Evolutionary conservation across 2,329 filamentous ascomycete genomes (phyloP), one percentile per base, ranked within the genome.

Genomic region (Atkinsonella texensis): DNA sequence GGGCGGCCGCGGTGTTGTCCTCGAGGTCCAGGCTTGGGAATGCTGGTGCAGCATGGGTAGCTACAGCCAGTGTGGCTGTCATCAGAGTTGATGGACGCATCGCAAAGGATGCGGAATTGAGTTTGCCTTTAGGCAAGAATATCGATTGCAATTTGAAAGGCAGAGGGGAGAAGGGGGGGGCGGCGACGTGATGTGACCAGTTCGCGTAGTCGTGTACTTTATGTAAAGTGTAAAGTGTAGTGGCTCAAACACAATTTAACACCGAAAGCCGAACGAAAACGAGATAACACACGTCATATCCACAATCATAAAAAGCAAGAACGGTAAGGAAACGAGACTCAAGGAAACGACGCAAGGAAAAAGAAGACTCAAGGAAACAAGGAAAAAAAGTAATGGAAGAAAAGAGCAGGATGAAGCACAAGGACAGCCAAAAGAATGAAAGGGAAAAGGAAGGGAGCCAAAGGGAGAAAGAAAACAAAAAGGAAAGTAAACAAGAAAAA

Each of bases 51-150:
- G 70, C 65, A 9, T 71, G 72, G 33, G 74, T 74, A 50, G 71
- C 71, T 42, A 67, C 60, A 58, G 68, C 68, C 50, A 73, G 65
- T 54, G 72, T 68, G 48, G 75, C 71, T 38, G 70, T 58, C 47
- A 79, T 56, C 57, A 76, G 58, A 56, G 71, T 65, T 55, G 74
- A 74, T 58, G 68, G 65, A 60, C 70, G 73, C 79, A 83, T 83
- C 48, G 62, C 70, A 28, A 5, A 23, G 20, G 18, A 43, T 11
- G 12, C 20, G 18, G 4, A 8, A 7, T 6, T 17, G 17, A 43
- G 43, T 31, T 4, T 3, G 28, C 4, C 28, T 28, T 8, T 6
- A 28, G 5, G 28, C 28, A 28, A 28, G 28, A 8, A 28, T 8
- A 4, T 28, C 7, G n/a, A 41, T 18, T 18, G n/a, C n/a, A 17